phyloP scores from a whole-genome alignment of 2,329 filamentous ascomycete species.

The Pseudogymnoascus sp. region DNA sequence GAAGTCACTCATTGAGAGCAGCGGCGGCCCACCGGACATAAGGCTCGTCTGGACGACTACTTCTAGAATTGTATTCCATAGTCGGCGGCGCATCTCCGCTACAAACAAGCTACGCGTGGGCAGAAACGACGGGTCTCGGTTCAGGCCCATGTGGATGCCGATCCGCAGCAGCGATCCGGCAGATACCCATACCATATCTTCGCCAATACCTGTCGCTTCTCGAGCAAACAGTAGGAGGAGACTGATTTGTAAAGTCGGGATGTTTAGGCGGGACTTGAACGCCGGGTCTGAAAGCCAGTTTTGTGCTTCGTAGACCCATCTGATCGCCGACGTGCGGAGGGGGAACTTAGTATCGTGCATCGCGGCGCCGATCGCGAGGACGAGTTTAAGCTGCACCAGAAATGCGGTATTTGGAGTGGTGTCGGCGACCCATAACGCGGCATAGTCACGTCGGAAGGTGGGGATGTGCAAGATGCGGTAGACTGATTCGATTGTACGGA shows the following conservation, averaged over 20 bases:
- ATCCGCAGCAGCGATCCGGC: constrained; percentile 37
- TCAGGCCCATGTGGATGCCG: constrained; percentile 43
- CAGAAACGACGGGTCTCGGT: constrained; percentile 38
- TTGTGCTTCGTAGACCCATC: constrained; percentile 50
- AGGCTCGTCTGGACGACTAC: constrained; percentile 38
- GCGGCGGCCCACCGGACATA: constrained; percentile 37
- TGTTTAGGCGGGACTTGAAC: constrained; percentile 42
- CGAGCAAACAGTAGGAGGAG: constrained; percentile 38
- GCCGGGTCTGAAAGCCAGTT: constrained; percentile 45
- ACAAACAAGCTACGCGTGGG: constrained; percentile 29
- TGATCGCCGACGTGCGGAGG: constrained; percentile 40
- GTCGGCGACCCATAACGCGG: constrained; percentile 38
- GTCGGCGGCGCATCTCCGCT: constrained; percentile 40
- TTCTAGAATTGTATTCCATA: constrained; percentile 47
- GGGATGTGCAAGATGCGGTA: constrained; percentile 45
- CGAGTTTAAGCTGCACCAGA: constrained; percentile 47
- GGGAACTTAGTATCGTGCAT: constrained; percentile 43
- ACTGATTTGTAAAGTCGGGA: constrained; percentile 42
- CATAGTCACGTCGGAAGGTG: constrained; percentile 40
- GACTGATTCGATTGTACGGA: constrained; percentile 38
- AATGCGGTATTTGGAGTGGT: constrained; percentile 35
- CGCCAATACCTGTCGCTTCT: constrained; percentile 33
- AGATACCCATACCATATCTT: constrained; percentile 41
- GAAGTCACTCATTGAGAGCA: constrained; percentile 38
- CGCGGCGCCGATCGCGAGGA: constrained; percentile 47